Evolutionary conservation across 2,329 filamentous ascomycete species (phyloP), one percentile per base, ranked within the genome.

Genomic region (Neobulgaria alba): DNA sequence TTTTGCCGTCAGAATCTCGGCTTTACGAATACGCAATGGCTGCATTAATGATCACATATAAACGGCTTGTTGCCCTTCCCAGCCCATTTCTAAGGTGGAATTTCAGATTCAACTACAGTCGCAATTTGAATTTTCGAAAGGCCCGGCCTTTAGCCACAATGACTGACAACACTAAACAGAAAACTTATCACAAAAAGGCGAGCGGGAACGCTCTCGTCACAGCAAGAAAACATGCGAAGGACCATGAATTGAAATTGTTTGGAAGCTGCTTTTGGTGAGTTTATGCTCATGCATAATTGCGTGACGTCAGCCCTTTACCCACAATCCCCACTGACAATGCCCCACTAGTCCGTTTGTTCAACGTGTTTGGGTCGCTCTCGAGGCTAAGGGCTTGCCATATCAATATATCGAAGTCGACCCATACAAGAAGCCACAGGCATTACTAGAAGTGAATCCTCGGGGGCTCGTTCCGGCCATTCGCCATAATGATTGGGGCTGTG

Each of bases 351-450:
- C 86, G 18, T 92, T 90, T 58, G 86, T 87, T 1, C 86, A 93
- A 58, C 77, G 86, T 14, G 83, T 92, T 18, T 94, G 87, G 87
- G 92, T 94, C 49, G 83, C 86, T 1, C 70, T 94, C 26, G 86
- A 94, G 60, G 69, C 79, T 53, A 92, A 92, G 59, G 73, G 76
- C 14, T 70, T 92, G 7, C 67, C 75, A 29, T 94, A 94, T 57
- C 85, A 93, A 58, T 94, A 93, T 61, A 80, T 87, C 53, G 87
- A 94, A 62, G 79, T 86, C 33, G 83, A 93, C 55, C 83, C 85
- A 5, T 88, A 85, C 57, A 76, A 79, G 51, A 83, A 84, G 47
- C 83, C 80, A 2, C 71, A 79, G 45, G 69, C 76, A 7, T 66
- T 90, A 20, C 69, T 88, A 17, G 82, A 87, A 49, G 76, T 87